Percentiles rank a stretch among this genome's conserved stretches.
Conservation (phyloP, 768 basidiomycete genomes). For the Pulveroboletus frians region DNA sequence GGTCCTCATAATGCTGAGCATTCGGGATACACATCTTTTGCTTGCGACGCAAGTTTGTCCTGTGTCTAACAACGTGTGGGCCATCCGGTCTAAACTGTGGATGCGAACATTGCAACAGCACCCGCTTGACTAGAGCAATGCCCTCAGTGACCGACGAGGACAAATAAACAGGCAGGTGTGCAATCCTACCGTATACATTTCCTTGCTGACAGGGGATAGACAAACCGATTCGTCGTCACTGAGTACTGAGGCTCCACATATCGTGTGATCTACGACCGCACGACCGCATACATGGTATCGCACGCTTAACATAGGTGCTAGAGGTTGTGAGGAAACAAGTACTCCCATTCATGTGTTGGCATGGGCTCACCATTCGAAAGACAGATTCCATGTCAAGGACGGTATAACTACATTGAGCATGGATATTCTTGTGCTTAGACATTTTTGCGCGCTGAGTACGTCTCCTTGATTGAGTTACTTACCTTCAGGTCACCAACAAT, state of each 20-base stretch:
- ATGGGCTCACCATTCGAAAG: constrained; percentile 7
- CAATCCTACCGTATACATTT: neutral
- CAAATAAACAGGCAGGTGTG: constrained; percentile 46
- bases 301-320: constrained; percentile 15
- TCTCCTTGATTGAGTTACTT: too few relatives aligned
- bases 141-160: constrained; percentile 54
- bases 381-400: constrained; percentile 17
- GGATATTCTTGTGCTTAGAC: too few relatives aligned
- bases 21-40: constrained; percentile 5
- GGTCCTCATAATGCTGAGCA: constrained; percentile 21
- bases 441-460: too few relatives aligned
- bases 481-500: too few relatives aligned
- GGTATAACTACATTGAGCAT: too few relatives aligned
- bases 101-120: neutral
- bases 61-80: constrained; percentile 28
- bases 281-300: constrained; percentile 14
- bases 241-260: constrained; percentile 3
- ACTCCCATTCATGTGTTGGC: neutral
- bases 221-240: constrained; percentile 18
- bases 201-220: neutral
- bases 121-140: neutral
- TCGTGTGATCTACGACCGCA: constrained; percentile 16
- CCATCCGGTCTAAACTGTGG: constrained; percentile 25
- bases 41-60: constrained; percentile 27
- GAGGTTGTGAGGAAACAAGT: neutral